Conservation (phyloP, 1,284 basidiomycete genomes). For the Cutaneotrichosporon daszewskae region DNA sequence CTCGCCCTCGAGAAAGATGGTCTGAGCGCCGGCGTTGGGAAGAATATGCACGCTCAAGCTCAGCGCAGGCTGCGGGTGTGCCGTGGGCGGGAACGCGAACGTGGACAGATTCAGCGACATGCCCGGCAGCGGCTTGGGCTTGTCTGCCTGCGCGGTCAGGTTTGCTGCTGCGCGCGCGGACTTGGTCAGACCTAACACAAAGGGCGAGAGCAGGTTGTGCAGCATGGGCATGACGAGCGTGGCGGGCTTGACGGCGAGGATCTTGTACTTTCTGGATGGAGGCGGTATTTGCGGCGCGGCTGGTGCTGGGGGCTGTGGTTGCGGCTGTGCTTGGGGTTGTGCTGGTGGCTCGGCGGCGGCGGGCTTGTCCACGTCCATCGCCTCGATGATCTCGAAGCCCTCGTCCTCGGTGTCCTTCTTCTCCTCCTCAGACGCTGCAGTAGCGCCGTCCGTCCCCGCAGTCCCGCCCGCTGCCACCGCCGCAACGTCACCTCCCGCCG, state of each 20-base stretch:
- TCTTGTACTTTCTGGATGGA: conserved; percentile 18
- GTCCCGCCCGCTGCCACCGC: neutral
- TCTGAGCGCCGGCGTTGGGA: conserved; percentile 22
- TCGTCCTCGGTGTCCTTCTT: conserved; percentile 11
- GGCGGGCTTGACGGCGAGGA: conserved; percentile 31
- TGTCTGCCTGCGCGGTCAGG: conserved; percentile 27
- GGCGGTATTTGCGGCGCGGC: neutral
- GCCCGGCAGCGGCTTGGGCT: conserved; percentile 33
- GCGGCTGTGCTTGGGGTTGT: neutral
- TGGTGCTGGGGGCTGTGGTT: neutral
- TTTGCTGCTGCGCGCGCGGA: conserved; percentile 33
- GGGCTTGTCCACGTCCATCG: neutral
- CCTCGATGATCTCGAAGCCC: conserved; percentile 32
- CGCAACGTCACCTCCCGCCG: neutral
- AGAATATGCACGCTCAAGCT: conserved; percentile 30
- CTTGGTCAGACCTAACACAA: conserved; percentile 41
- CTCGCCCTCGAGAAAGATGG: conserved; percentile 39
- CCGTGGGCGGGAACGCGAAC: conserved; percentile 26
- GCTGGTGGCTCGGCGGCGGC: neutral
- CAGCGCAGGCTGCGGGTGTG: conserved; percentile 21
- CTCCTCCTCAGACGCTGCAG: neutral
- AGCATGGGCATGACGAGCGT: conserved; percentile 29
- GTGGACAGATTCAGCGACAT: conserved; percentile 26
- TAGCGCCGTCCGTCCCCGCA: neutral
- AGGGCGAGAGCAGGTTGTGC: conserved; percentile 37